Evolutionary conservation across 495 filamentous ascomycete genomes (phyloP).

Genomic region (Parachaetomium inaequale): DNA sequence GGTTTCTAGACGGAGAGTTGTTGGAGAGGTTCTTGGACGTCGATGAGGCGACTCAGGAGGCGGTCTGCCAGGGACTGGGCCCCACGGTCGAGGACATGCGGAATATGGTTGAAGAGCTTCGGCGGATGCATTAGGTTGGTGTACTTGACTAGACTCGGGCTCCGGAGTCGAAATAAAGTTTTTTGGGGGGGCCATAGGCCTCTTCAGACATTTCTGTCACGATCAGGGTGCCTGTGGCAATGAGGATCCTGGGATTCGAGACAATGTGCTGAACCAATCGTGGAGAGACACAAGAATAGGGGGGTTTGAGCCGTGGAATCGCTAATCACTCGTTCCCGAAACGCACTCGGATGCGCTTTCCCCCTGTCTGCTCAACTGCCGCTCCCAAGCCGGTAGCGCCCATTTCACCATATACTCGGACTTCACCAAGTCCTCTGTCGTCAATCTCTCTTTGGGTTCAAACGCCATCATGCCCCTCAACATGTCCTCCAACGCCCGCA

Average conservation of each 20-base stretch:
- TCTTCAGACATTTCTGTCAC: not conserved
- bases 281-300: too few relatives aligned
- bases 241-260: too few relatives aligned
- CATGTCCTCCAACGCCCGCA: not conserved
- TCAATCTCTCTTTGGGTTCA: not conserved
- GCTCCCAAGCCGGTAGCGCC: not conserved
- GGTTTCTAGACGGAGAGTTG: slow-evolving; percentile 91
- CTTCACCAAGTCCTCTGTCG: not conserved
- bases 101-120: slow-evolving; percentile 67
- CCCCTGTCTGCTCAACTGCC: not conserved
- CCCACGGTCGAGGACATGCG: slow-evolving; percentile 68
- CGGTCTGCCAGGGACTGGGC: slow-evolving; percentile 60
- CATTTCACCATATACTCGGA: not conserved
- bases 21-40: slow-evolving; percentile 80
- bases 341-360: too few relatives aligned
- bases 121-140: slow-evolving; percentile 58
- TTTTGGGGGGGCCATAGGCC: not conserved
- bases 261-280: too few relatives aligned
- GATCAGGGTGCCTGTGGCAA: not conserved
- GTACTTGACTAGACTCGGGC: not conserved
- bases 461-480: not conserved
- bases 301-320: too few relatives aligned
- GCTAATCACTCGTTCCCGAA: too few relatives aligned
- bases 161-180: not conserved
- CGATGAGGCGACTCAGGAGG: slow-evolving; percentile 57